Percentiles rank a stretch among this genome's conserved stretches.
Evolutionary conservation across 352 stramenopile genomes (phyloP).

Genomic region (Globisporangium perplexum): DNA sequence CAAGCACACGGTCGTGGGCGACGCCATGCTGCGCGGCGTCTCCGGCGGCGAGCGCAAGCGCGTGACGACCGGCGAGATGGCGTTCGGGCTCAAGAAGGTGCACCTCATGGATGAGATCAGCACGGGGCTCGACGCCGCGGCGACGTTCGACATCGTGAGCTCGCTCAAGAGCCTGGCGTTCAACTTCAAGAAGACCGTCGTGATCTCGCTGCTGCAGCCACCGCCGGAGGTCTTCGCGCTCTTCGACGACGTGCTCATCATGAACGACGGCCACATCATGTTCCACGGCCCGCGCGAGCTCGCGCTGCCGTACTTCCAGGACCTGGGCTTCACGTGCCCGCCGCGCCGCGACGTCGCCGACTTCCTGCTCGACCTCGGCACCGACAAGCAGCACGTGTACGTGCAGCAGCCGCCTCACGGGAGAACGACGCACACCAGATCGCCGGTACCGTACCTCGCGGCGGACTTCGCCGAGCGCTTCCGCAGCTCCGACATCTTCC

Average conservation of each 20-base stretch:
- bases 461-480: slow-evolving; percentile 50
- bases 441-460: slow-evolving; percentile 18
- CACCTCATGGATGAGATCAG: slow-evolving; percentile 80
- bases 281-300: slow-evolving; percentile 45
- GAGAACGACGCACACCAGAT: too few species aligned
- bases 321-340: slow-evolving; percentile 39
- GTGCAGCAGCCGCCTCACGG: too few species aligned
- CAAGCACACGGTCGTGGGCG: slow-evolving; percentile 56
- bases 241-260: slow-evolving; percentile 92
- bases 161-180: slow-evolving; percentile 37
- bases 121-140: slow-evolving; percentile 48
- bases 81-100: slow-evolving; percentile 70
- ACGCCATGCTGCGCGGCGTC: slow-evolving; percentile 58
- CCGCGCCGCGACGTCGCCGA: slow-evolving; percentile 43
- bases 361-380: slow-evolving; percentile 49
- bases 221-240: slow-evolving; percentile 90
- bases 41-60: slow-evolving; percentile 73
- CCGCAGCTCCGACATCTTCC: slow-evolving; percentile 39
- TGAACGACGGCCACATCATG: slow-evolving; percentile 89
- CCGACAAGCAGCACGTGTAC: slow-evolving; percentile 45
- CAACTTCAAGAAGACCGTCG: slow-evolving; percentile 43
- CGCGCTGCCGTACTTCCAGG: slow-evolving; percentile 41
- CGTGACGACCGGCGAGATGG: slow-evolving; percentile 73
- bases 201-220: slow-evolving; percentile 88
- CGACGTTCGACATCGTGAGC: slow-evolving; percentile 57